A percentile compares a stretch with the other conserved stretches of the same genome.
phyloP scores from a whole-genome alignment of 495 filamentous ascomycete genomes.

The Penicillium crystallinum region DNA sequence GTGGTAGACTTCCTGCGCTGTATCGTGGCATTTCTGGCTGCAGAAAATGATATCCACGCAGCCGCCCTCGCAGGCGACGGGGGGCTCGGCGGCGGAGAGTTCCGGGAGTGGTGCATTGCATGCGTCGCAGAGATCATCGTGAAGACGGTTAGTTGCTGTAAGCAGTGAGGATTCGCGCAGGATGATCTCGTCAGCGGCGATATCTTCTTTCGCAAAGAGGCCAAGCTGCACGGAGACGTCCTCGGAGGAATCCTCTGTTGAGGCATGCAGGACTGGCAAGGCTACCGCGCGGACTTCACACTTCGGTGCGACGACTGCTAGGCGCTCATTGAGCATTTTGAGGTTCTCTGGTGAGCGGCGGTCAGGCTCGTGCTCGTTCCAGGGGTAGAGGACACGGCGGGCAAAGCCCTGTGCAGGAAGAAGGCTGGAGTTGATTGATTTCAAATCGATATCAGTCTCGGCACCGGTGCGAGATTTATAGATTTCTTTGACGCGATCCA shows the following conservation, averaged over 20 bases:
- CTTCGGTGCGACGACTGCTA: slow-evolving; percentile 60
- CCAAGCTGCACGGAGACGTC: slow-evolving; percentile 66
- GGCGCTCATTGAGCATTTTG: slow-evolving; percentile 57
- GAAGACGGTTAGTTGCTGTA: slow-evolving; percentile 74
- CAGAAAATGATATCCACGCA: slow-evolving; percentile 88
- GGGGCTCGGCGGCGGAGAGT: slow-evolving; percentile 36
- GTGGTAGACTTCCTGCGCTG: slow-evolving; percentile 75
- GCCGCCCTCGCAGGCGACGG: slow-evolving; percentile 58
- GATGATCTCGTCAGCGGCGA: slow-evolving; percentile 69
- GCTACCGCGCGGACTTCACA: slow-evolving; percentile 65
- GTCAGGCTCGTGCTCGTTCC: slow-evolving; percentile 87
- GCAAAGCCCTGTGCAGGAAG: slow-evolving; percentile 71
- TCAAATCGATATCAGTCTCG: slow-evolving; percentile 21
- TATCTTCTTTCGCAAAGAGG: slow-evolving; percentile 80
- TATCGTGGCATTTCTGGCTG: slow-evolving; percentile 62
- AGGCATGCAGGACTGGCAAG: slow-evolving; percentile 61
- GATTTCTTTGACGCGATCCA: slow-evolving; percentile 24
- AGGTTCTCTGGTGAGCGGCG: slow-evolving; percentile 68
- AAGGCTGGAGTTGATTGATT: slow-evolving; percentile 41
- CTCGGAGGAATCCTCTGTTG: slow-evolving; percentile 18
- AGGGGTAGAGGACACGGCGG: slow-evolving; percentile 85
- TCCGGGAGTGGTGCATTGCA: slow-evolving; percentile 72
- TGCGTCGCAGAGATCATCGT: slow-evolving; percentile 78
- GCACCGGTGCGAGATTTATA: slow-evolving; percentile 28
- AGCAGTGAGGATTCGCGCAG: slow-evolving; percentile 73